These are phyloP conservation scores for Huntiella omanensis DNA, from an alignment of 2,329 filamentous ascomycete genomes.

Conservation along the genomic window DNA sequence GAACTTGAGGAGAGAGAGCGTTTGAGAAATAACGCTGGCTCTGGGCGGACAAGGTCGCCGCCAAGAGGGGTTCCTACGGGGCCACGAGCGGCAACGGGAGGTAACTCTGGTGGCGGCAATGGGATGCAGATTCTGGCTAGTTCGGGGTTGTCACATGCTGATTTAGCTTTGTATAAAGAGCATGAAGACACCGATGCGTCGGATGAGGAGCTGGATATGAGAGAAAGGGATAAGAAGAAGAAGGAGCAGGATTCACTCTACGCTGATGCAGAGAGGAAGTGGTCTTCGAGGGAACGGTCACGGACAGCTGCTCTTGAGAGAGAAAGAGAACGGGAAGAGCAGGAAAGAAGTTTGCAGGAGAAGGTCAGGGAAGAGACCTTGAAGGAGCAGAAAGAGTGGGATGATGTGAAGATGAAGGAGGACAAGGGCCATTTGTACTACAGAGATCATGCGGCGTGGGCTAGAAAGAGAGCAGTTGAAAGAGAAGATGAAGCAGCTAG, in stretches of 20 bases:
- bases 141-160: slow-evolving; percentile 32
- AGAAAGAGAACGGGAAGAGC: slow-evolving; percentile 61
- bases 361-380: slow-evolving; percentile 53
- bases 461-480: slow-evolving; percentile 57
- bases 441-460: slow-evolving; percentile 67
- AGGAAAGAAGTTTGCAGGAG: slow-evolving; percentile 48
- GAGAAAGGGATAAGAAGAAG: slow-evolving; percentile 51
- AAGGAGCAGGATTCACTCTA: slow-evolving; percentile 65
- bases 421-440: slow-evolving; percentile 69
- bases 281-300: slow-evolving; percentile 75
- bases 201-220: slow-evolving; percentile 65
- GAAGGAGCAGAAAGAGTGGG: slow-evolving; percentile 48
- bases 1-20: slow-evolving; percentile 79
- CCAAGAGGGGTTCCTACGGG: slow-evolving; percentile 58
- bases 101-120: slow-evolving; percentile 14
- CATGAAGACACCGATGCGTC: slow-evolving; percentile 77
- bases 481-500: slow-evolving; percentile 53
- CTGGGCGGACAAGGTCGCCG: slow-evolving; percentile 1
- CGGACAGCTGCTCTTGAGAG: slow-evolving; percentile 70
- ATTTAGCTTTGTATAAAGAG: slow-evolving; percentile 25
- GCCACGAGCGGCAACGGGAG: slow-evolving; percentile 49
- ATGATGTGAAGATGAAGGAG: slow-evolving; percentile 67
- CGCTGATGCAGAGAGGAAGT: slow-evolving; percentile 70
- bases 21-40: slow-evolving; percentile 38
- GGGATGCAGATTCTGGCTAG: slow-evolving; percentile 48